phyloP scores from a whole-genome alignment of 2,329 filamentous ascomycete species.

The Fusarium sp. region DNA sequence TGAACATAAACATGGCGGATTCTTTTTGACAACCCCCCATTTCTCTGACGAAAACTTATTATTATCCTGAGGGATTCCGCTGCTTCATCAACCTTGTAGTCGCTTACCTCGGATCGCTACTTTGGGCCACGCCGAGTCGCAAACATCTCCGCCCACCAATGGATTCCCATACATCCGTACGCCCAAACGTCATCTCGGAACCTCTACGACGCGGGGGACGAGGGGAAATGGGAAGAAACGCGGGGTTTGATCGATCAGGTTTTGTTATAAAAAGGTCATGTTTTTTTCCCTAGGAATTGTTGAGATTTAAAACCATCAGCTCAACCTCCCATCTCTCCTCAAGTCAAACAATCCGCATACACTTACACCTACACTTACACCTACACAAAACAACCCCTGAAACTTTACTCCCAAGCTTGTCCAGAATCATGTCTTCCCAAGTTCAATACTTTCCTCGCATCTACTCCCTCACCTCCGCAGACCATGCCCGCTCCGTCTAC shows the following conservation, averaged over 20 bases:
- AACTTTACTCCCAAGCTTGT: constrained; percentile 2
- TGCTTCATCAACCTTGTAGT: constrained; percentile 5
- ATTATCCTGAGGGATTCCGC: constrained; percentile 11
- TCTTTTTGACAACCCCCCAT: constrained; percentile 35
- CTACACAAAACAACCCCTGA: not conserved
- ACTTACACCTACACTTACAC: not conserved
- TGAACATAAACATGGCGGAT: constrained; percentile 34
- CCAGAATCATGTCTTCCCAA: constrained; percentile 40
- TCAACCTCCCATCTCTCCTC: constrained; percentile 14
- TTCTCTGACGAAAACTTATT: constrained; percentile 38
- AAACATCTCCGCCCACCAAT: constrained; percentile 32
- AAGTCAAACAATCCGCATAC: constrained; percentile 17
- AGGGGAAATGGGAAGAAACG: constrained; percentile 19
- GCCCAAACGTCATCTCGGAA: constrained; percentile 37
- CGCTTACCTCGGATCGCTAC: constrained; percentile 37
- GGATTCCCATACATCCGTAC: constrained; percentile 26
- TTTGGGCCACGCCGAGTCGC: constrained; percentile 35
- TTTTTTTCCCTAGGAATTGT: constrained; percentile 21
- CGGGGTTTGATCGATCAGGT: constrained; percentile 16
- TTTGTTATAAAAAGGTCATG: constrained; percentile 27
- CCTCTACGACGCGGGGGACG: constrained; percentile 28
- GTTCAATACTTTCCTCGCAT: constrained; percentile 40
- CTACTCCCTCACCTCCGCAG: constrained; percentile 42
- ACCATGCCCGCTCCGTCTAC: constrained; percentile 46
- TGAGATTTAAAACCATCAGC: constrained; percentile 14